Conservation (phyloP, 306 rosid genomes). For the Vigna nakashimae region DNA sequence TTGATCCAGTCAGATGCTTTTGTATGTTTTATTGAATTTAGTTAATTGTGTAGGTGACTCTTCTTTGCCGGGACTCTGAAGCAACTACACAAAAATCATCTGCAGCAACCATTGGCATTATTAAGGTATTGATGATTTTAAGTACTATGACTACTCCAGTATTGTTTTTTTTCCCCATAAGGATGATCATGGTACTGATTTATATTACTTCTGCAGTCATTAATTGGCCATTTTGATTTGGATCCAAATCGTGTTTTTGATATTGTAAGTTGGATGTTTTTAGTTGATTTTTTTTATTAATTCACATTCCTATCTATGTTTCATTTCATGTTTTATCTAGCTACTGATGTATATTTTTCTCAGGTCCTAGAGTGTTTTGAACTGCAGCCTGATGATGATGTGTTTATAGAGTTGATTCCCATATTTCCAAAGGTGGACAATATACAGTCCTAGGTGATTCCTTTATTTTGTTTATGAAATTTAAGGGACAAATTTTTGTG, state of each 20-base stretch:
- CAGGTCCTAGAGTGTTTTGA: conserved; percentile 96
- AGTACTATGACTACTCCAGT: conserved; percentile 15
- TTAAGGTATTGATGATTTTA: conserved; percentile 71
- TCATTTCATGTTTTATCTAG: conserved; percentile 33
- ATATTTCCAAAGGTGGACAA: conserved; percentile 86
- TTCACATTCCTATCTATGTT: background rate
- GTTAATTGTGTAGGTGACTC: conserved; percentile 70
- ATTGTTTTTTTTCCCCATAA: conserved; percentile 34
- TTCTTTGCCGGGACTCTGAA: conserved; percentile 81
- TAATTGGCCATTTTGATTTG: conserved; percentile 98
- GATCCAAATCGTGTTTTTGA: conserved; percentile 98
- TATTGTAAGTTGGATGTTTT: conserved; percentile 69
- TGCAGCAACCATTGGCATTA: conserved; percentile 85
- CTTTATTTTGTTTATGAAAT: background rate
- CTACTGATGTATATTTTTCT: conserved; percentile 40
- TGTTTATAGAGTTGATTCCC: conserved; percentile 91
- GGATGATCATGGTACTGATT: conserved; percentile 38
- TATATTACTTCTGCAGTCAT: conserved; percentile 71
- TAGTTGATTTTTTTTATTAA: background rate
- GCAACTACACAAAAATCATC: conserved; percentile 65
- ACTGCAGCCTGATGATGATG: conserved; percentile 82
- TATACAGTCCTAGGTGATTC: conserved; percentile 20
- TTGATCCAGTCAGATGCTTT: background rate
- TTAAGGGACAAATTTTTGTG: conserved; percentile 14
- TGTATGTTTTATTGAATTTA: conserved; percentile 43